phyloP scores from a whole-genome alignment of 345 rosid species.

The Litchi chinensis region DNA sequence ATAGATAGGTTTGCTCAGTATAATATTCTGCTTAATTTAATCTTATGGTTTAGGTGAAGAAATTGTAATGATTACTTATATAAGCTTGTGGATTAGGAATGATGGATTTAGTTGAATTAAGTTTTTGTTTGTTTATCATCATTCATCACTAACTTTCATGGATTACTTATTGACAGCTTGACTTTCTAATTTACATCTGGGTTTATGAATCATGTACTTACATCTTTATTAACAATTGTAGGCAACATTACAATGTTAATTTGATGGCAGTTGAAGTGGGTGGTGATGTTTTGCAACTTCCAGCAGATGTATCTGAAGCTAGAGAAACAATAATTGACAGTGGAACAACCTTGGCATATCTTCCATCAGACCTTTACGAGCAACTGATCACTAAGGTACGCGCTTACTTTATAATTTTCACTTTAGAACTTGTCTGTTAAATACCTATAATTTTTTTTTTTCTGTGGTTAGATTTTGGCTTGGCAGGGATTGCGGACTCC shows the following conservation, averaged over 20 bases:
- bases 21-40: not conserved
- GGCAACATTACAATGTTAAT: constrained; percentile 82
- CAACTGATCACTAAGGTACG: constrained; percentile 53
- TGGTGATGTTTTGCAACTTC: constrained; percentile 48
- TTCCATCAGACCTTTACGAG: constrained; percentile 58
- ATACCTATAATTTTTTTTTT: constrained; percentile 15
- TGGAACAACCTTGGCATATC: constrained; percentile 93
- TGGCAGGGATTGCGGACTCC: constrained; percentile 52
- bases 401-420: not conserved
- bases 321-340: constrained; percentile 82
- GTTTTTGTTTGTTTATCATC: not conserved
- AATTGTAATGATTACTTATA: not conserved
- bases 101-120: not conserved
- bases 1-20: not conserved
- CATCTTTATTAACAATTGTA: constrained; percentile 32
- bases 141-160: not conserved
- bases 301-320: constrained; percentile 55
- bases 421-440: not conserved
- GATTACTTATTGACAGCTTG: constrained; percentile 2
- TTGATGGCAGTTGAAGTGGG: constrained; percentile 76
- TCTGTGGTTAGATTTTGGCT: constrained; percentile 48
- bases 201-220: constrained; percentile 21
- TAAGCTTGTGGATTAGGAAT: not conserved
- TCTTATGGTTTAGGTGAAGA: not conserved
- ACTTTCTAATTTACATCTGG: not conserved